Conservation (phyloP, 345 rosid species). For the Brassica carinata region DNA sequence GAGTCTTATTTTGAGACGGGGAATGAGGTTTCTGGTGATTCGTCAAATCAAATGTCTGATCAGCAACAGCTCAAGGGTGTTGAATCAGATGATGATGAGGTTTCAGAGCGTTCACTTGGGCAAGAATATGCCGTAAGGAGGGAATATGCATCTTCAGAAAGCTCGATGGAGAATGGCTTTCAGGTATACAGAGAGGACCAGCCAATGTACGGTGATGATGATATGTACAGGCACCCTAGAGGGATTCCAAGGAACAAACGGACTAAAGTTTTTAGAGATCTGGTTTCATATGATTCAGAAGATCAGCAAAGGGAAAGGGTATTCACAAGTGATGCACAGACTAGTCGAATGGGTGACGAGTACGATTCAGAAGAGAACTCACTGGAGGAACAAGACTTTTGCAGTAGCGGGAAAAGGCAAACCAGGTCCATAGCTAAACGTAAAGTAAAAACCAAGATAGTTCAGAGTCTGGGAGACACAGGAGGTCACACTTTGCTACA, state of each 20-base stretch:
- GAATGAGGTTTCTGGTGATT: slow-evolving; percentile 43
- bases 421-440: slow-evolving; percentile 42
- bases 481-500: slow-evolving; percentile 16
- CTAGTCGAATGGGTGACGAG: slow-evolving; percentile 40
- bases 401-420: slow-evolving; percentile 18
- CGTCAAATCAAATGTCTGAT: slow-evolving; percentile 47
- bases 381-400: slow-evolving; percentile 25
- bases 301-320: slow-evolving; percentile 45
- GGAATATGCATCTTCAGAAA: slow-evolving; percentile 57
- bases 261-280: slow-evolving; percentile 41
- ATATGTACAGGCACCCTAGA: slow-evolving; percentile 41
- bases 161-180: slow-evolving; percentile 46
- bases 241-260: slow-evolving; percentile 55
- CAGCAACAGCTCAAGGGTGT: slow-evolving; percentile 37
- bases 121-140: slow-evolving; percentile 43
- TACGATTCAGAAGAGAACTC: slow-evolving; percentile 49
- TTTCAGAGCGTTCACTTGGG: slow-evolving; percentile 56
- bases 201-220: slow-evolving; percentile 23
- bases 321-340: slow-evolving; percentile 28
- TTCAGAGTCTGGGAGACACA: slow-evolving; percentile 38
- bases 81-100: slow-evolving; percentile 53
- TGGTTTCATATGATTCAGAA: slow-evolving; percentile 46
- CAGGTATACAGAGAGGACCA: slow-evolving; percentile 34
- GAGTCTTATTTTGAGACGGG: slow-evolving; percentile 10
- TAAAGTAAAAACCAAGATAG: slow-evolving; percentile 40